Evolutionary conservation across 2,329 filamentous ascomycete genomes (phyloP).

Genomic region (Scedosporium aurantiacum): DNA sequence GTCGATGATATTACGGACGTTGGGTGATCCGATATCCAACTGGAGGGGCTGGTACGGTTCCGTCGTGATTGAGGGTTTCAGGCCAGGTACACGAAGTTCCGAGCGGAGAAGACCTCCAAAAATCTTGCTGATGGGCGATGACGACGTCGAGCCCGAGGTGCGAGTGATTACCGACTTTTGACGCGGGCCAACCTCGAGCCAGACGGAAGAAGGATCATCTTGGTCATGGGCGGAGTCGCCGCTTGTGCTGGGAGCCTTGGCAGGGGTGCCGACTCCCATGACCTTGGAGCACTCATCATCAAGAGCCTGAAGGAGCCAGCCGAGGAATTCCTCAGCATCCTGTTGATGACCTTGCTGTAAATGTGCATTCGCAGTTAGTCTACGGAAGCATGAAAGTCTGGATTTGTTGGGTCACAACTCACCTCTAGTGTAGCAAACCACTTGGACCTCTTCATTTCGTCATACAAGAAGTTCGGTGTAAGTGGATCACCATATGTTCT

Average conservation of each 20-base stretch:
- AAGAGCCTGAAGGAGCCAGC: slow-evolving; percentile 81
- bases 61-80: slow-evolving; percentile 82
- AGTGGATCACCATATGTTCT: slow-evolving; percentile 85
- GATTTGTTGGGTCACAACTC: slow-evolving; percentile 21
- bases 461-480: slow-evolving; percentile 89
- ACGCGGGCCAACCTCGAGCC: slow-evolving; percentile 89
- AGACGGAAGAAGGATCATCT: slow-evolving; percentile 46
- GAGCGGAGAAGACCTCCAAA: slow-evolving; percentile 88
- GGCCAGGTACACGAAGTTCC: slow-evolving; percentile 74
- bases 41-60: slow-evolving; percentile 93
- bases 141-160: slow-evolving; percentile 63
- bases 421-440: slow-evolving; percentile 89
- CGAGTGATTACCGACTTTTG: slow-evolving; percentile 80
- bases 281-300: slow-evolving; percentile 84
- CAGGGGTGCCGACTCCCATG: slow-evolving; percentile 43
- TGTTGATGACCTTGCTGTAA: slow-evolving; percentile 82
- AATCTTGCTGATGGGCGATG: slow-evolving; percentile 84
- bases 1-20: slow-evolving; percentile 85
- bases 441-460: slow-evolving; percentile 75
- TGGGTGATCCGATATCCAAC: slow-evolving; percentile 79
- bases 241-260: slow-evolving; percentile 13
- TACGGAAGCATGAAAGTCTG: not conserved
- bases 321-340: slow-evolving; percentile 94
- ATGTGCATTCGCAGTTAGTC: not conserved
- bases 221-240: slow-evolving; percentile 17